A percentile compares a stretch with the other conserved stretches of the same genome.
Conservation (phyloP, 805 yeast species). For the Candida xyloterini region DNA sequence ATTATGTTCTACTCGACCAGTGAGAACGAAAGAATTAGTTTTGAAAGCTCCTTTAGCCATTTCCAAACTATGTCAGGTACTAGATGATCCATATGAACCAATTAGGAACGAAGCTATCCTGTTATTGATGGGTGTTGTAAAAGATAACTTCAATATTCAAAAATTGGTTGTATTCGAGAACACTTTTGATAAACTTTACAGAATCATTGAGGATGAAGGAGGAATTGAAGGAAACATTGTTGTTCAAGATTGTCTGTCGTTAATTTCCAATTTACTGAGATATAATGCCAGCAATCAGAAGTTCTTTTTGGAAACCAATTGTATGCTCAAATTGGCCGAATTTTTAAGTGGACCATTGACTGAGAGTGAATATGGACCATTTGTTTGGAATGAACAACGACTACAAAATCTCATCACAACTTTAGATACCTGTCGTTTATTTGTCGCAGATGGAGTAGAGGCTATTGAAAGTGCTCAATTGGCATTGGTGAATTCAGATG, state of each 20-base stretch:
- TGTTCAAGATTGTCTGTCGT: conserved; percentile 85
- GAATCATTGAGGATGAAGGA: conserved; percentile 82
- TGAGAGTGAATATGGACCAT: conserved; percentile 38
- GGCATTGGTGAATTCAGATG: conserved; percentile 55
- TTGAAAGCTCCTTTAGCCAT: conserved; percentile 75
- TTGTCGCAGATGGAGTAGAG: conserved; percentile 72
- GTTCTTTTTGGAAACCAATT: conserved; percentile 79
- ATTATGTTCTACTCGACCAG: conserved; percentile 70
- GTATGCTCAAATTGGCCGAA: conserved; percentile 61
- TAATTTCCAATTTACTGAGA: conserved; percentile 67
- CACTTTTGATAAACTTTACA: conserved; percentile 77
- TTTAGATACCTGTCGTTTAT: conserved; percentile 67
- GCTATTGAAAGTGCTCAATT: conserved; percentile 59
- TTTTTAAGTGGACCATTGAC: conserved; percentile 61
- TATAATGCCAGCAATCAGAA: conserved; percentile 90
- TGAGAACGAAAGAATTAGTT: conserved; percentile 69
- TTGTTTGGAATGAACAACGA: conserved; percentile 78
- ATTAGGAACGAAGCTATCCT: conserved; percentile 85
- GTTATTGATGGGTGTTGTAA: conserved; percentile 77
- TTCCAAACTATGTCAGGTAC: conserved; percentile 61
- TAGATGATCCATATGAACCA: conserved; percentile 74
- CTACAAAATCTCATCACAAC: conserved; percentile 61
- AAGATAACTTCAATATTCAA: conserved; percentile 81
- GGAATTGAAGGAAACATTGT: conserved; percentile 84
- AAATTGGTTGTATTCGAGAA: conserved; percentile 93